phyloP scores from a whole-genome alignment of 2,329 filamentous ascomycete genomes.

The Aschersonia sp. region DNA sequence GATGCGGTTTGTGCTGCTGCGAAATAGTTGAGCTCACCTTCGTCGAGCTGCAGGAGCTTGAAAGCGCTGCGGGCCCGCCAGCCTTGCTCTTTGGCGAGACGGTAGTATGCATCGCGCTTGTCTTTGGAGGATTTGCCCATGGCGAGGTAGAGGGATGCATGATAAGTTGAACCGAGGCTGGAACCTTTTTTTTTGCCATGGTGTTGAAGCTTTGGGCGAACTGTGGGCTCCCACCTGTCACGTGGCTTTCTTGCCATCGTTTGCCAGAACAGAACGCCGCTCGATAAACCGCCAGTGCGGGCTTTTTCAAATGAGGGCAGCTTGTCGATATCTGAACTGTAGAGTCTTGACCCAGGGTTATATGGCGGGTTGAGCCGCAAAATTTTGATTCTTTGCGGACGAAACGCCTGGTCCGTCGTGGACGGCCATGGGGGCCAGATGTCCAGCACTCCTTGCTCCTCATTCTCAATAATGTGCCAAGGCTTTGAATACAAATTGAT shows the following conservation, averaged over 20 bases:
- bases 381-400: not conserved
- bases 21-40: conserved; percentile 28
- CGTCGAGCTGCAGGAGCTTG: conserved; percentile 91
- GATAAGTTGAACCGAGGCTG: too few species aligned
- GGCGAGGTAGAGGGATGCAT: not conserved
- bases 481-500: not conserved
- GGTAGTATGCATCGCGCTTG: conserved; percentile 95
- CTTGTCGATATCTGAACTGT: not conserved
- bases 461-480: not conserved
- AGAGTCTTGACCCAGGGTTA: not conserved
- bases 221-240: too few species aligned
- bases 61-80: conserved; percentile 95
- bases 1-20: not conserved
- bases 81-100: conserved; percentile 95
- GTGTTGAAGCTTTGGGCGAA: too few species aligned
- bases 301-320: not conserved
- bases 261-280: not conserved
- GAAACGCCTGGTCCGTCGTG: not conserved
- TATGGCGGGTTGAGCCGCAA: not conserved
- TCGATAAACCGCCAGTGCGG: not conserved
- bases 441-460: not conserved
- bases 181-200: not conserved
- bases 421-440: not conserved
- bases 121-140: conserved; percentile 99
- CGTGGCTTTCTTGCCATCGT: not conserved